A percentile compares a stretch with the other conserved stretches of the same genome.
Evolutionary conservation across 495 filamentous ascomycete genomes (phyloP).

Genomic region (Penicillium cinerascens): DNA sequence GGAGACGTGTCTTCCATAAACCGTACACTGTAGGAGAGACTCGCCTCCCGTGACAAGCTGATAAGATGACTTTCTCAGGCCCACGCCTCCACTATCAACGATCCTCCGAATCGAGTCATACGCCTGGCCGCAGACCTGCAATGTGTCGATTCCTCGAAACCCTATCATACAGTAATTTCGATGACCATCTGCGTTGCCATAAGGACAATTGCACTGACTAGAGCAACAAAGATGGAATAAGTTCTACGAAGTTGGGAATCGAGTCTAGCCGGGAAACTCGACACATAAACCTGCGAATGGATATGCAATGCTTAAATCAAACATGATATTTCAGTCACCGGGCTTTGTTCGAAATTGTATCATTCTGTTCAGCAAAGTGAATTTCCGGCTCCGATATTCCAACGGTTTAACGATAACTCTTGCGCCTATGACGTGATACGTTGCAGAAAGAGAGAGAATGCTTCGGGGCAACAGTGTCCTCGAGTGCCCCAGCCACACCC

Average conservation of each 20-base stretch:
- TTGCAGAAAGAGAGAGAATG: neutral
- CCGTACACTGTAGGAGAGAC: constrained; percentile 33
- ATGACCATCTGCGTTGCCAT: too few relatives aligned
- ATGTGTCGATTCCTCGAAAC: constrained; percentile 1
- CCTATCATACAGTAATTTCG: too few relatives aligned
- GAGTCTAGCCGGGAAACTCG: neutral
- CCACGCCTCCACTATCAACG: constrained; percentile 46
- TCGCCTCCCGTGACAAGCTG: neutral
- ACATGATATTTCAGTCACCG: too few relatives aligned
- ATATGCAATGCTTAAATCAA: too few relatives aligned
- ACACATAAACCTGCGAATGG: too few relatives aligned
- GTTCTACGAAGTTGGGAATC: neutral
- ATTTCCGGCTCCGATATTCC: too few relatives aligned
- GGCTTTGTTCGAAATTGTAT: too few relatives aligned
- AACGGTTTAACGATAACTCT: too few relatives aligned
- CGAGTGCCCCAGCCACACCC: neutral
- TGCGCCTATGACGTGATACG: neutral
- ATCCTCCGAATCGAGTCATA: constrained; percentile 44
- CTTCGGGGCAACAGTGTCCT: neutral
- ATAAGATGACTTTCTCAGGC: constrained; percentile 13
- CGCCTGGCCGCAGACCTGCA: constrained; percentile 48
- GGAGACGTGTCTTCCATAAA: constrained; percentile 57
- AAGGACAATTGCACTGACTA: too few relatives aligned
- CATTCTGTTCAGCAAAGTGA: too few relatives aligned
- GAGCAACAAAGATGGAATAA: too few relatives aligned